A percentile compares a stretch with the other conserved stretches of the same genome.
Conservation (phyloP, 495 filamentous ascomycete species). For the Friedmanniomyces endolithicus region DNA sequence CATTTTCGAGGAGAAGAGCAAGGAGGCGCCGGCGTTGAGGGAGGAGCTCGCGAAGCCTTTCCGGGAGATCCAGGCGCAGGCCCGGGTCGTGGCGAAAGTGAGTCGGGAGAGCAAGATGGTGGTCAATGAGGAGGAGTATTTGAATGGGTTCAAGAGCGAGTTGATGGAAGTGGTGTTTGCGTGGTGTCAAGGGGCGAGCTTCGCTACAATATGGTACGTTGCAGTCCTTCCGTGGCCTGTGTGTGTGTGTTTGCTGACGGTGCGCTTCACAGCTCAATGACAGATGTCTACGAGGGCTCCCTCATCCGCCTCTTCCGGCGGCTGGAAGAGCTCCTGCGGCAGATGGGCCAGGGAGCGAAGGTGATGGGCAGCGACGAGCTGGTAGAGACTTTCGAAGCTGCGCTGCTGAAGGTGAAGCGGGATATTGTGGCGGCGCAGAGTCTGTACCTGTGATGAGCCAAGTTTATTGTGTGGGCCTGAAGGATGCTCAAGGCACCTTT, state of each 20-base stretch:
- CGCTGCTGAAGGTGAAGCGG: slow-evolving; percentile 69
- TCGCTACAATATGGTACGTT: slow-evolving; percentile 88
- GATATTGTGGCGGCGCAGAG: slow-evolving; percentile 91
- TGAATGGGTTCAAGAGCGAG: slow-evolving; percentile 74
- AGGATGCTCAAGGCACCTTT: no score
- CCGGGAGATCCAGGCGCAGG: slow-evolving; percentile 71
- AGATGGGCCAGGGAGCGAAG: slow-evolving; percentile 93
- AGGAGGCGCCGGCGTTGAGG: slow-evolving; percentile 52
- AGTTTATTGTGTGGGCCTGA: neutral
- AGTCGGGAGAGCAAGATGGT: slow-evolving; percentile 84
- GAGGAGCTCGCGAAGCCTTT: slow-evolving; percentile 79
- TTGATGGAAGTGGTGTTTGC: slow-evolving; percentile 93
- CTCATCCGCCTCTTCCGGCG: slow-evolving; percentile 92
- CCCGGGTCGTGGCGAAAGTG: slow-evolving; percentile 77
- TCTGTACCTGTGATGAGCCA: slow-evolving; percentile 53
- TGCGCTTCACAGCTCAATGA: slow-evolving; percentile 87
- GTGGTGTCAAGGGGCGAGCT: slow-evolving; percentile 85
- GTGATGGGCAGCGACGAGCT: slow-evolving; percentile 96
- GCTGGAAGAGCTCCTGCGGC: slow-evolving; percentile 86
- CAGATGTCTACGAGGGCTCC: slow-evolving; percentile 91
- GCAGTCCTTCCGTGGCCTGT: no score
- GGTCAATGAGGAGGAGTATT: slow-evolving; percentile 85
- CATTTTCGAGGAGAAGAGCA: slow-evolving; percentile 90
- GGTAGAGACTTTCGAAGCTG: slow-evolving; percentile 73
- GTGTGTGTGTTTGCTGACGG: no score